Evolutionary conservation across 106 monocot species (phyloP).

Genomic region (Ottelia alismoides): DNA sequence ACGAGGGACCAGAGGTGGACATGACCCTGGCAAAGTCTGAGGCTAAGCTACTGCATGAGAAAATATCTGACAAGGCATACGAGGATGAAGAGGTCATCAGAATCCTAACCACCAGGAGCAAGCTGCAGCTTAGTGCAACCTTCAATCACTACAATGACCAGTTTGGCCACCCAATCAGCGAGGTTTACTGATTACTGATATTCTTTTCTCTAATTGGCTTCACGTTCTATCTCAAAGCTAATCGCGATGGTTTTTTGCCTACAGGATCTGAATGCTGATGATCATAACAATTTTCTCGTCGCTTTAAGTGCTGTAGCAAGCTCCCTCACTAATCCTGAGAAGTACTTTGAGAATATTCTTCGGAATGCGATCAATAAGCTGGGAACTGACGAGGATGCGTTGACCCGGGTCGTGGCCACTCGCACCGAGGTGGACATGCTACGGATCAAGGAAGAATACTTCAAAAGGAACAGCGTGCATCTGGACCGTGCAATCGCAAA

Average conservation of each 20-base stretch:
- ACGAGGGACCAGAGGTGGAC: conserved; percentile 63
- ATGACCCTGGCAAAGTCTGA: conserved; percentile 54
- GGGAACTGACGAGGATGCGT: conserved; percentile 2
- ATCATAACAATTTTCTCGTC: conserved; percentile 56
- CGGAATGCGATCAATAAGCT: conserved; percentile 6
- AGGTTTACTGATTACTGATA: too few species aligned
- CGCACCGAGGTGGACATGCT: conserved; percentile 20
- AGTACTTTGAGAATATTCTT: conserved; percentile 56
- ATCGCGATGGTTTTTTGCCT: too few species aligned
- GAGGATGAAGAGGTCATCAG: conserved; percentile 65
- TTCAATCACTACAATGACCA: conserved; percentile 66
- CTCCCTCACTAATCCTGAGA: conserved; percentile 27
- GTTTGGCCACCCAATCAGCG: conserved; percentile 53
- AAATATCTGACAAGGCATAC: conserved; percentile 55
- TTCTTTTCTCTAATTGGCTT: too few species aligned
- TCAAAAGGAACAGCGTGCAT: conserved; percentile 10
- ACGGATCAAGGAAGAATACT: conserved; percentile 12
- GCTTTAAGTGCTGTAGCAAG: conserved; percentile 32
- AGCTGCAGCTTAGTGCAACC: conserved; percentile 59
- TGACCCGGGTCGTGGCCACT: conserved; percentile 16
- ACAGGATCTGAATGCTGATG: conserved; percentile 61
- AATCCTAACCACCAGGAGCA: conserved; percentile 78
- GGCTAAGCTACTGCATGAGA: conserved; percentile 70
- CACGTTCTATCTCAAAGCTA: too few species aligned
- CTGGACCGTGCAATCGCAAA: conserved; percentile 13